A percentile compares a stretch with the other conserved stretches of the same genome.
Conservation (phyloP, 2,329 filamentous ascomycete genomes). For the Aspergillus texensis region DNA sequence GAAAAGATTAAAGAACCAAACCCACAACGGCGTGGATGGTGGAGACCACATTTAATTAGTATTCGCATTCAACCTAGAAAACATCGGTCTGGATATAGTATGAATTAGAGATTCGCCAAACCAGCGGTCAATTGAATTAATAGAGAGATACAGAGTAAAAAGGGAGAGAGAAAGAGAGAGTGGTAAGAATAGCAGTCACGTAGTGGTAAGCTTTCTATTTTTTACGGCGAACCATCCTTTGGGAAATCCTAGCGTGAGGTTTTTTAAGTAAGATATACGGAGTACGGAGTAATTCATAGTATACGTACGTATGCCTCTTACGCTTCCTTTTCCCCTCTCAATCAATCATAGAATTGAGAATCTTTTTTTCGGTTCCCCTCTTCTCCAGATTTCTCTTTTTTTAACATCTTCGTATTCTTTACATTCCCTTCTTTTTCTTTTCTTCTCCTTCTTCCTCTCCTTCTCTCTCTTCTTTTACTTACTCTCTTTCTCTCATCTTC, state of each 20-base stretch:
- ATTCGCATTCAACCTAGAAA: background rate
- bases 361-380: background rate
- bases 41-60: background rate
- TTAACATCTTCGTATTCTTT: background rate
- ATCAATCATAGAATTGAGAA: background rate
- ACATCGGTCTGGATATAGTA: background rate
- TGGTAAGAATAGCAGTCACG: background rate
- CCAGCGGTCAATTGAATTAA: constrained; percentile 3
- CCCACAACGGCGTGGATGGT: background rate
- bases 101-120: background rate
- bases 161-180: background rate
- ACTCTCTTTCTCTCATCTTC: constrained; percentile 1
- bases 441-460: constrained; percentile 1
- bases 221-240: background rate
- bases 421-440: background rate
- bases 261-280: background rate
- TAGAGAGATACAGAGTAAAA: background rate
- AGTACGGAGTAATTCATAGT: constrained; percentile 1
- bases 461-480: constrained; percentile 3
- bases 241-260: background rate
- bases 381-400: background rate
- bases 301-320: constrained; percentile 2
- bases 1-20: background rate
- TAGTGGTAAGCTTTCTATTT: background rate
- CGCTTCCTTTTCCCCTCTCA: background rate